These are phyloP conservation scores for Populus hybrid DNA, from an alignment of 441 rosid genomes.

Conservation along the genomic window DNA sequence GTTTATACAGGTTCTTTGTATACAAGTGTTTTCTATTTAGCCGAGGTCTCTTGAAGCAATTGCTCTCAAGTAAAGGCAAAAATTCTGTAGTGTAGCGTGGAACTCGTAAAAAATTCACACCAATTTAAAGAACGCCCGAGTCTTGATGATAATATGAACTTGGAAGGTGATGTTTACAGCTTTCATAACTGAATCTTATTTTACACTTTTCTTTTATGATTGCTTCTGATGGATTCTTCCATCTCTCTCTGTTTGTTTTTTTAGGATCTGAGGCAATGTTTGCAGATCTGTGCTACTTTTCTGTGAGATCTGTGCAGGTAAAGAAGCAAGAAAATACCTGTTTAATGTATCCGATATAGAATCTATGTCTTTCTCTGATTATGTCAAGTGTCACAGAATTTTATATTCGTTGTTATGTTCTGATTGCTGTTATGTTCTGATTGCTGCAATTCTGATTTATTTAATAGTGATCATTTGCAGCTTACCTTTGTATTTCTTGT, in stretches of 20 bases:
- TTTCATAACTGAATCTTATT: background rate
- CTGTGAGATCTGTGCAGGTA: constrained; percentile 97
- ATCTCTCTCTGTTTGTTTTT: constrained; percentile 2
- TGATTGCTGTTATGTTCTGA: constrained; percentile 17
- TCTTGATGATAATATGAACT: background rate
- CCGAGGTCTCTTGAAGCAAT: background rate
- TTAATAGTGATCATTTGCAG: constrained; percentile 60
- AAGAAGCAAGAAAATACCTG: constrained; percentile 22
- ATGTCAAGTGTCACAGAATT: constrained; percentile 9
- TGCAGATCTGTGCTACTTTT: constrained; percentile 98
- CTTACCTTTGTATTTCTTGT: constrained; percentile 96
- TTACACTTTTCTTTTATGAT: background rate
- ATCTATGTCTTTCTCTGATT: background rate
- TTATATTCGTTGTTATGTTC: constrained; percentile 11
- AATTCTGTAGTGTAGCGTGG: background rate
- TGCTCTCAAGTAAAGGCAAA: background rate
- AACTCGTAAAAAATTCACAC: background rate
- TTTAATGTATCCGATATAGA: constrained; percentile 17
- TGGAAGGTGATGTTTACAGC: background rate
- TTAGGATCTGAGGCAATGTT: constrained; percentile 98
- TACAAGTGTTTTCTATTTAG: background rate
- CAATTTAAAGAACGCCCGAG: background rate
- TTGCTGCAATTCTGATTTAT: constrained; percentile 32
- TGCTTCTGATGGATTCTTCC: constrained; percentile 15
- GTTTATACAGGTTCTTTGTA: background rate